Conservation (phyloP, 2,329 filamentous ascomycete genomes). For the Xylaria sp. region DNA sequence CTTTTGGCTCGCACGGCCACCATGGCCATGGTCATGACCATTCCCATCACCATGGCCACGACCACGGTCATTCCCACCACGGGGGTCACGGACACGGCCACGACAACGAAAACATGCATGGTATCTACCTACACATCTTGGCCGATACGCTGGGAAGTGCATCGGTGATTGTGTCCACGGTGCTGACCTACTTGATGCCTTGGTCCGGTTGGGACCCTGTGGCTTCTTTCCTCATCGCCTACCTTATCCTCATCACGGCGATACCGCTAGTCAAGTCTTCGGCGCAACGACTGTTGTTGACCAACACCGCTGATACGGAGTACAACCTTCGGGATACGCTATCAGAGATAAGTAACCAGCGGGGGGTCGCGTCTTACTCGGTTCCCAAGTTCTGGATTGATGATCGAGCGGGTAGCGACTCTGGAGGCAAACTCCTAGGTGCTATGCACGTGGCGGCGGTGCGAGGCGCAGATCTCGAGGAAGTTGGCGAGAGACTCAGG, state of each 20-base stretch:
- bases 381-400: slow-evolving; percentile 92
- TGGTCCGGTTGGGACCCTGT: slow-evolving; percentile 95
- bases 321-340: slow-evolving; percentile 83
- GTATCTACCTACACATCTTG: slow-evolving; percentile 91
- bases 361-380: slow-evolving; percentile 79
- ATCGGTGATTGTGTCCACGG: slow-evolving; percentile 87
- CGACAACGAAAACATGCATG: slow-evolving; percentile 95
- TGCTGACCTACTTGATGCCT: slow-evolving; percentile 77
- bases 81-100: slow-evolving; percentile 47
- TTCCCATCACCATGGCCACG: slow-evolving; percentile 30
- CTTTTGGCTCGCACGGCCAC: slow-evolving; percentile 64
- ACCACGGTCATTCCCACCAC: slow-evolving; percentile 36
- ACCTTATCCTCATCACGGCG: slow-evolving; percentile 88
- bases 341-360: slow-evolving; percentile 72
- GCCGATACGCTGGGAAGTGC: slow-evolving; percentile 92
- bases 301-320: slow-evolving; percentile 77
- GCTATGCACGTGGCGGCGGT: slow-evolving; percentile 82
- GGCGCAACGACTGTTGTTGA: slow-evolving; percentile 75
- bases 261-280: slow-evolving; percentile 81
- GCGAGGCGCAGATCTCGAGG: slow-evolving; percentile 67
- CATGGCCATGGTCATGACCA: slow-evolving; percentile 40
- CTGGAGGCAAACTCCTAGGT: slow-evolving; percentile 59
- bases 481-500: slow-evolving; percentile 72
- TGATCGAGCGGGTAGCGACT: slow-evolving; percentile 49
- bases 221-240: slow-evolving; percentile 87